Conservation (phyloP, 805 yeast species). For the Sugiyamaella chiloensis region DNA sequence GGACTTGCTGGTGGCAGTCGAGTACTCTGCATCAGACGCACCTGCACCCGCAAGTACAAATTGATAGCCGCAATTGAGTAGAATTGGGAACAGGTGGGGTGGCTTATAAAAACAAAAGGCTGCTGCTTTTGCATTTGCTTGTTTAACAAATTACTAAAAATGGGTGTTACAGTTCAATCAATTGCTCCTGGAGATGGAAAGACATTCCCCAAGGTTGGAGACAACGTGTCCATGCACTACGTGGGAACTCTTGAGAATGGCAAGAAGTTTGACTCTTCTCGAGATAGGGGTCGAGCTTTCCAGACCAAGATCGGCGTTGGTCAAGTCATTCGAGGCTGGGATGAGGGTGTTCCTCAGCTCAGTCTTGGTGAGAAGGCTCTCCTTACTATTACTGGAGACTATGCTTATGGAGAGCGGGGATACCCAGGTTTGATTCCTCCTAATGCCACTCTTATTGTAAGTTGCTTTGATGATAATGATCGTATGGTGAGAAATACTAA, state of each 20-base stretch:
- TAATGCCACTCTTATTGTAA: slow-evolving; percentile 70
- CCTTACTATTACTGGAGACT: slow-evolving; percentile 86
- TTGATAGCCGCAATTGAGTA: background rate
- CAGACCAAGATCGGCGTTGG: slow-evolving; percentile 93
- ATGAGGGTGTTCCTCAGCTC: slow-evolving; percentile 86
- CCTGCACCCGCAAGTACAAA: background rate
- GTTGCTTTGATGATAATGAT: background rate
- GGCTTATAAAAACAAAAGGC: background rate
- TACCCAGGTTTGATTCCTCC: slow-evolving; percentile 97
- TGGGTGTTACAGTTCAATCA: slow-evolving; percentile 39
- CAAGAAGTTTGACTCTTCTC: slow-evolving; percentile 91
- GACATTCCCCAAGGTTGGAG: slow-evolving; percentile 84
- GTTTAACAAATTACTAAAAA: slow-evolving; percentile 21
- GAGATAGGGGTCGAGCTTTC: slow-evolving; percentile 94
- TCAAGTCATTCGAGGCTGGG: slow-evolving; percentile 97
- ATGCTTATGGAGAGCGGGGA: slow-evolving; percentile 93
- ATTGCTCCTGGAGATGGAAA: slow-evolving; percentile 60
- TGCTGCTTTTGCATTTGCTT: too few species aligned
- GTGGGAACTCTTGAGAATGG: slow-evolving; percentile 94
- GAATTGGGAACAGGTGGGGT: background rate
- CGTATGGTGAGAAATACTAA: background rate
- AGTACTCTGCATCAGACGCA: background rate
- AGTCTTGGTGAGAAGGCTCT: slow-evolving; percentile 91
- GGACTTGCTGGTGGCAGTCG: slow-evolving; percentile 13
- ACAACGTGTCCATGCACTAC: slow-evolving; percentile 89